These are phyloP conservation scores for Papilionanthe hybrid DNA, from an alignment of 116 monocot genomes.

Conservation along the genomic window DNA sequence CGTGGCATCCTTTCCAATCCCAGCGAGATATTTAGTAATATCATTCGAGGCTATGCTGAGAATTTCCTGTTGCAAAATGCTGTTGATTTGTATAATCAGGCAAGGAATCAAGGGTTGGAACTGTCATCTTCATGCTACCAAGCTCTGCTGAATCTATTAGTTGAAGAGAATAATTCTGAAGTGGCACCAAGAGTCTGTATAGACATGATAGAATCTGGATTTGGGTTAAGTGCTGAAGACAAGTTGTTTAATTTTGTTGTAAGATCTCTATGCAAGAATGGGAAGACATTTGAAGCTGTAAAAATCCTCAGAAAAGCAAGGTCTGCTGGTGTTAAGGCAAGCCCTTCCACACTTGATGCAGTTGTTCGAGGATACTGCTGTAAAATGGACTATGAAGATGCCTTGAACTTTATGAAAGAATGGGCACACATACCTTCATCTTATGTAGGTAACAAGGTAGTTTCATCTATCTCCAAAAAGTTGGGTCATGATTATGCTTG, in stretches of 20 bases:
- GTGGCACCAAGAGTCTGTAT: constrained; percentile 48
- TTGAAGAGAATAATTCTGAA: constrained; percentile 25
- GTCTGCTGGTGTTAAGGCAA: constrained; percentile 20
- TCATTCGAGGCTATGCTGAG: constrained; percentile 49
- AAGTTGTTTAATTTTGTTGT: constrained; percentile 38
- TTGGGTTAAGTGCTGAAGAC: constrained; percentile 26
- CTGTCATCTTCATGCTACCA: constrained; percentile 40
- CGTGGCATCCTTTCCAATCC: constrained; percentile 8
- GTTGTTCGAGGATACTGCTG: constrained; percentile 51
- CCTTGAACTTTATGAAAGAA: constrained; percentile 56
- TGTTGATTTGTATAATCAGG: constrained; percentile 35
- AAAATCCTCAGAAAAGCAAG: constrained; percentile 37
- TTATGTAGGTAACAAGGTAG: constrained; percentile 52
- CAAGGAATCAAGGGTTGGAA: constrained; percentile 30
- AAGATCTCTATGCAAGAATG: constrained; percentile 32
- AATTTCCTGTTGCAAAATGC: constrained; percentile 30
- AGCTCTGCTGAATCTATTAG: constrained; percentile 39
- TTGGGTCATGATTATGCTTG: constrained; percentile 47
- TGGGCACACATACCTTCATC: constrained; percentile 48
- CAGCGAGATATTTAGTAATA: constrained; percentile 37
- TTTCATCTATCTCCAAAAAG: constrained; percentile 47
- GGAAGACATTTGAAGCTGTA: constrained; percentile 43
- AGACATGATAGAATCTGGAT: constrained; percentile 53
- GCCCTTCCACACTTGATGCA: constrained; percentile 23
- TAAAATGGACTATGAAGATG: constrained; percentile 67